These are phyloP conservation scores for Saccharomycopsis sp. DNA, from an alignment of 805 yeast species.

Conservation along the genomic window DNA sequence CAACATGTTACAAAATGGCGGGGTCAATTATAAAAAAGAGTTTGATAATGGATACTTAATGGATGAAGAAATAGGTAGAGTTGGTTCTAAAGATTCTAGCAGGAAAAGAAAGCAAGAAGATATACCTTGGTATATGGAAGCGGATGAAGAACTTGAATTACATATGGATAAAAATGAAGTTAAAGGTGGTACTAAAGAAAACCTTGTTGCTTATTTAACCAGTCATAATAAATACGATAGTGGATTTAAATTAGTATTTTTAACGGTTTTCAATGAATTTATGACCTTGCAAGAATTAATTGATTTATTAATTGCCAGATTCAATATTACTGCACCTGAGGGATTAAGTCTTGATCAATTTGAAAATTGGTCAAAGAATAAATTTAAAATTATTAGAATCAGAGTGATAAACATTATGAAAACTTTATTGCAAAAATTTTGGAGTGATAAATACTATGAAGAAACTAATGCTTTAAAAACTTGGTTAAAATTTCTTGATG, in stretches of 20 bases:
- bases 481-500: conserved; percentile 31
- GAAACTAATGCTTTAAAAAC: conserved; percentile 31
- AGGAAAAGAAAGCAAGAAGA: conserved; percentile 23
- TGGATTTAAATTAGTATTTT: conserved; percentile 55
- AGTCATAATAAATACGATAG: conserved; percentile 57
- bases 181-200: conserved; percentile 76
- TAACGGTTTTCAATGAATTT: conserved; percentile 69
- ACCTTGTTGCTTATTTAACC: conserved; percentile 71
- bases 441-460: conserved; percentile 49
- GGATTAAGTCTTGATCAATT: conserved; percentile 79
- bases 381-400: conserved; percentile 54
- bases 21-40: conserved; percentile 26
- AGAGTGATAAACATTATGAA: conserved; percentile 60
- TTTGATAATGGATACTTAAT: conserved; percentile 23
- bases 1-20: conserved; percentile 55
- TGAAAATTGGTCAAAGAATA: conserved; percentile 62
- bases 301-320: conserved; percentile 49
- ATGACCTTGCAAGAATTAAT: conserved; percentile 56
- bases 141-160: conserved; percentile 49
- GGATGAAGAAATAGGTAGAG: conserved; percentile 16
- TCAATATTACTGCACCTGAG: conserved; percentile 71
- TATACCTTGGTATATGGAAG: conserved; percentile 62
- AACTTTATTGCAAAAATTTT: conserved; percentile 54
- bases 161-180: conserved; percentile 63
- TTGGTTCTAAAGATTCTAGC: conserved; percentile 14